phyloP scores from a whole-genome alignment of 176 grass and related monocot genomes.

The Oryza punctata region DNA sequence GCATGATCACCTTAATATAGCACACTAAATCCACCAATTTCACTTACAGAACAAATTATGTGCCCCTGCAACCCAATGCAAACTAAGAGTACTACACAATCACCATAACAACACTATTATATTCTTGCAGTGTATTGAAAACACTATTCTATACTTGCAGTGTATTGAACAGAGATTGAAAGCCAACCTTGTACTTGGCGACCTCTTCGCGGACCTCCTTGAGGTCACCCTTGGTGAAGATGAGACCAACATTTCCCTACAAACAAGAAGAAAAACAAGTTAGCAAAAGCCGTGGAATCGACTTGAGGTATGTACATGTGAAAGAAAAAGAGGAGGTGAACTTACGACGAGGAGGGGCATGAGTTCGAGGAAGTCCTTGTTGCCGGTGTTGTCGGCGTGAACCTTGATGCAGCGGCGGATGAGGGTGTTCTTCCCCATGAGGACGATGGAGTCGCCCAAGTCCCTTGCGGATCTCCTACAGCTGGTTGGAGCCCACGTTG shows the following conservation, averaged over 20 bases:
- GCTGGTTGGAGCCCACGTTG: conserved; percentile 90
- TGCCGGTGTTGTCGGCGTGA: conserved; percentile 57
- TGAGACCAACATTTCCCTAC: conserved; percentile 83
- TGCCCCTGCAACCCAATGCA: background rate
- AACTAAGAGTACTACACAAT: no score
- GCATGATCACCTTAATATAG: no score
- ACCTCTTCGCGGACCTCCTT: conserved; percentile 90
- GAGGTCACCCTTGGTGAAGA: conserved; percentile 92
- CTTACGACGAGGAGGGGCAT: conserved; percentile 65
- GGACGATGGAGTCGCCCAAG: conserved; percentile 75
- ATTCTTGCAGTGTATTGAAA: background rate
- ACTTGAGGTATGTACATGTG: background rate
- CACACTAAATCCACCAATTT: no score
- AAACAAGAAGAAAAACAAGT: background rate
- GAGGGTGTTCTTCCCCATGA: conserved; percentile 93
- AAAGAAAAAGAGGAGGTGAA: no score
- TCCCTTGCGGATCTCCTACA: conserved; percentile 72
- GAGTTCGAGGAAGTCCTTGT: conserved; percentile 56
- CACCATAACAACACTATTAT: background rate
- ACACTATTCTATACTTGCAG: no score
- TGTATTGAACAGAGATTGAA: background rate
- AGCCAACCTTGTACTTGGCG: conserved; percentile 65
- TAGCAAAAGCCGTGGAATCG: background rate
- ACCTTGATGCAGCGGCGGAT: conserved; percentile 82
- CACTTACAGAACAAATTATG: background rate